phyloP scores from a whole-genome alignment of 768 basidiomycete species.

The Psilocybe cyanescens region DNA sequence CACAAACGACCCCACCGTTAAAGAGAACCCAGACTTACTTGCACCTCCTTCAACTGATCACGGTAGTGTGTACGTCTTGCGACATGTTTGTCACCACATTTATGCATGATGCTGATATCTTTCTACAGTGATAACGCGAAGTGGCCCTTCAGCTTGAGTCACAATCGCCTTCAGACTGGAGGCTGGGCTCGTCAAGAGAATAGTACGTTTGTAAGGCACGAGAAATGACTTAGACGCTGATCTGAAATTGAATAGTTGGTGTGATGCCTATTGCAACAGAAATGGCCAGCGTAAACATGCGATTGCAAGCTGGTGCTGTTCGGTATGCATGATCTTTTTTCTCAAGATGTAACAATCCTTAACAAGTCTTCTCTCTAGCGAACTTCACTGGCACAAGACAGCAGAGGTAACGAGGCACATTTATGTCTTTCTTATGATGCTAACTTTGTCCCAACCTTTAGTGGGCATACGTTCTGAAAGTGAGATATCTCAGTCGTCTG shows the following conservation, averaged over 20 bases:
- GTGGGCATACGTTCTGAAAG: slow-evolving; percentile 58
- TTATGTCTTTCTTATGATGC: background rate
- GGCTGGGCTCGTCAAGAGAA: slow-evolving; percentile 61
- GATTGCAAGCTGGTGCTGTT: slow-evolving; percentile 51
- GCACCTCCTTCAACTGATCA: slow-evolving; percentile 67
- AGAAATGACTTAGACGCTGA: background rate
- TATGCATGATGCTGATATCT: background rate
- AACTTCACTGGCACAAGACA: slow-evolving; percentile 59
- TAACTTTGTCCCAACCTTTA: slow-evolving; percentile 12
- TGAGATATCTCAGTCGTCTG: slow-evolving; percentile 9
- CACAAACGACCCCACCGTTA: slow-evolving; percentile 52
- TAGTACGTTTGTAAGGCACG: slow-evolving; percentile 43
- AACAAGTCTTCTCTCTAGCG: slow-evolving; percentile 32
- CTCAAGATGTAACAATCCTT: background rate
- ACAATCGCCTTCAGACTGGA: slow-evolving; percentile 60
- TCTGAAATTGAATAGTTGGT: slow-evolving; percentile 32
- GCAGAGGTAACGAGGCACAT: slow-evolving; percentile 35
- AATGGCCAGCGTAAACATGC: slow-evolving; percentile 52
- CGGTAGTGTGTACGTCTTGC: slow-evolving; percentile 42
- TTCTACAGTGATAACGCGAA: slow-evolving; percentile 48
- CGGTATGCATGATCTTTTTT: slow-evolving; percentile 31
- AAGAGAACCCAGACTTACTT: slow-evolving; percentile 57
- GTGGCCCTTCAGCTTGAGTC: slow-evolving; percentile 67
- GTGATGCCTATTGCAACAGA: slow-evolving; percentile 52
- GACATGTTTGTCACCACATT: background rate